These are phyloP conservation scores for Withania somnifera DNA, from an alignment of 305 asterid species.

Conservation along the genomic window DNA sequence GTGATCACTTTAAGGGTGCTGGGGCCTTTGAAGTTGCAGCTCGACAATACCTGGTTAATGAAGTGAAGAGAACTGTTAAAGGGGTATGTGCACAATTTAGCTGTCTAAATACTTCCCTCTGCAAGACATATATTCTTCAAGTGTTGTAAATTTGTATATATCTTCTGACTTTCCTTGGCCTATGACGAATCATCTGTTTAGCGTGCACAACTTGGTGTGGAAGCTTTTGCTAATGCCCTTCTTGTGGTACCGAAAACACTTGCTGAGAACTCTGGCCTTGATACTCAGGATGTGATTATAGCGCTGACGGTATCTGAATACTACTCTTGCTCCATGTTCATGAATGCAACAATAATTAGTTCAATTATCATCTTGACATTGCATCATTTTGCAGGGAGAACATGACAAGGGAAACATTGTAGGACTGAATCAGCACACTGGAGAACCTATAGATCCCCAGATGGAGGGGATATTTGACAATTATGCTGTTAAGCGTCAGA, in stretches of 20 bases:
- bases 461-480: slow-evolving; percentile 99
- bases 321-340: background rate
- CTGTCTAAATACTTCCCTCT: background rate
- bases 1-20: slow-evolving; percentile 64
- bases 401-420: slow-evolving; percentile 91
- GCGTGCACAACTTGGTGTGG: slow-evolving; percentile 98
- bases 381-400: slow-evolving; percentile 58
- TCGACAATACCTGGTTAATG: slow-evolving; percentile 78
- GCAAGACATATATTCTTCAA: background rate
- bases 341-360: background rate
- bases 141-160: background rate
- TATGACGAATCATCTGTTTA: slow-evolving; percentile 15
- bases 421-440: slow-evolving; percentile 86
- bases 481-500: slow-evolving; percentile 92
- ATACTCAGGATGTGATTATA: slow-evolving; percentile 93
- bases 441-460: slow-evolving; percentile 93
- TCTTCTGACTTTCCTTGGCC: slow-evolving; percentile 10
- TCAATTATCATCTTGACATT: background rate
- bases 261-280: slow-evolving; percentile 98
- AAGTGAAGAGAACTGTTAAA: slow-evolving; percentile 89
- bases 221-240: slow-evolving; percentile 97
- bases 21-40: slow-evolving; percentile 99
- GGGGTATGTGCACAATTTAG: slow-evolving; percentile 50
- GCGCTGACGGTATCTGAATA: slow-evolving; percentile 57
- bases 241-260: slow-evolving; percentile 96